Conservation (phyloP, 768 basidiomycete species). For the Xerocomus brunneocitrinus region DNA sequence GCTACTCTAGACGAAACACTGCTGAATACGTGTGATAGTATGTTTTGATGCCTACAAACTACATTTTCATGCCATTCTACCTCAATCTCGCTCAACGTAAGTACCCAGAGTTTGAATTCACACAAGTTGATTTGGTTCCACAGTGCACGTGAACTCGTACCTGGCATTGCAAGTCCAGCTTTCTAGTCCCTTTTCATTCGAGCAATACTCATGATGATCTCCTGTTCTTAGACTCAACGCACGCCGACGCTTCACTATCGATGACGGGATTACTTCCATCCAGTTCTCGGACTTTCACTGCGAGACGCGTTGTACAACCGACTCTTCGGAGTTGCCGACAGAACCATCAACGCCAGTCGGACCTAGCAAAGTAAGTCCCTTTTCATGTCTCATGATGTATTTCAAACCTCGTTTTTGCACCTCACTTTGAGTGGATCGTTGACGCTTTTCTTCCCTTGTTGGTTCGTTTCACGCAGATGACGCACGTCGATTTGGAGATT, state of each 20-base stretch:
- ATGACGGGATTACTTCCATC: neutral
- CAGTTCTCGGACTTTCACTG: neutral
- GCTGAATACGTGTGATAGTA: constrained; percentile 27
- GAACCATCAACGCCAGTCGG: neutral
- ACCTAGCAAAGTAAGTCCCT: neutral
- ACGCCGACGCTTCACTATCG: neutral
- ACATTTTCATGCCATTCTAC: constrained; percentile 53
- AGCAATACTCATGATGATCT: neutral
- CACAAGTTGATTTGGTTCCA: neutral
- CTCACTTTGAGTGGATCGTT: neutral
- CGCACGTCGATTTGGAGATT: neutral
- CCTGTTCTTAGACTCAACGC: neutral
- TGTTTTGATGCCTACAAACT: constrained; percentile 49
- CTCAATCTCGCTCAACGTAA: constrained; percentile 43
- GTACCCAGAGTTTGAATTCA: constrained; percentile 24
- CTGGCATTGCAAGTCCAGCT: constrained; percentile 35
- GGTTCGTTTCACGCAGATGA: neutral
- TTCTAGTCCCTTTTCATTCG: neutral
- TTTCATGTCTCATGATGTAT: neutral
- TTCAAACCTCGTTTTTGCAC: neutral
- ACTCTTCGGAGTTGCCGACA: neutral
- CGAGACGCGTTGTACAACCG: neutral
- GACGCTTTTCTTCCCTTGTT: neutral
- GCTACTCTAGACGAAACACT: too few species aligned
- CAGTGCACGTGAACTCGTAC: constrained; percentile 57